A percentile compares a stretch with the other conserved stretches of the same genome.
These are phyloP conservation scores for Aspergillus sparsus DNA, from an alignment of 495 filamentous ascomycete genomes.

Conservation along the genomic window DNA sequence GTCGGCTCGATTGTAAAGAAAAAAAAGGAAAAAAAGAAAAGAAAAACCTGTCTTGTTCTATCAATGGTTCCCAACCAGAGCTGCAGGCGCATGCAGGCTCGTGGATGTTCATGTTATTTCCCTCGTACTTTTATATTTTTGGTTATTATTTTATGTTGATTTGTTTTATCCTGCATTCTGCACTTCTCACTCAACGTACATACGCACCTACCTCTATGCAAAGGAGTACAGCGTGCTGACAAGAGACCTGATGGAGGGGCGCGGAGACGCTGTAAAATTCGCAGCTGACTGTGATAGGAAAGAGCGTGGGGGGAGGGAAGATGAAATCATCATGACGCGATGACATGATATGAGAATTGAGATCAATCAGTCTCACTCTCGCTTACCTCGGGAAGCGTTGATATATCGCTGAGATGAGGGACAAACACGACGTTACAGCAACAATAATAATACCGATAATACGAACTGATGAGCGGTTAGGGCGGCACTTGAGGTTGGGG, in stretches of 20 bases:
- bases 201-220: no score
- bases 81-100: not conserved
- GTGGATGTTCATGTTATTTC: not conserved
- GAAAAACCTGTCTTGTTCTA: not conserved
- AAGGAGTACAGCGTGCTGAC: no score
- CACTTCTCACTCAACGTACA: no score
- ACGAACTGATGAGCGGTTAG: conserved; percentile 12
- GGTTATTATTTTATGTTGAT: not conserved
- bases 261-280: no score
- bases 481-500: conserved; percentile 14
- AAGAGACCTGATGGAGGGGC: no score
- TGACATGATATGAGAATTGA: no score
- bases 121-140: not conserved
- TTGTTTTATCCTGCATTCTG: not conserved
- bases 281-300: no score
- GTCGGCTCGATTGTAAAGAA: not conserved
- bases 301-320: no score
- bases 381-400: conserved; percentile 6
- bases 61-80: not conserved
- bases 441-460: conserved; percentile 8
- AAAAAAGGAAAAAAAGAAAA: not conserved
- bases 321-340: no score
- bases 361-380: conserved; percentile 2
- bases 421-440: not conserved
- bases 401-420: not conserved